Base-by-base conservation (phyloP, 148 eudicot genomes). In the Chenopodium quinoa region DNA sequence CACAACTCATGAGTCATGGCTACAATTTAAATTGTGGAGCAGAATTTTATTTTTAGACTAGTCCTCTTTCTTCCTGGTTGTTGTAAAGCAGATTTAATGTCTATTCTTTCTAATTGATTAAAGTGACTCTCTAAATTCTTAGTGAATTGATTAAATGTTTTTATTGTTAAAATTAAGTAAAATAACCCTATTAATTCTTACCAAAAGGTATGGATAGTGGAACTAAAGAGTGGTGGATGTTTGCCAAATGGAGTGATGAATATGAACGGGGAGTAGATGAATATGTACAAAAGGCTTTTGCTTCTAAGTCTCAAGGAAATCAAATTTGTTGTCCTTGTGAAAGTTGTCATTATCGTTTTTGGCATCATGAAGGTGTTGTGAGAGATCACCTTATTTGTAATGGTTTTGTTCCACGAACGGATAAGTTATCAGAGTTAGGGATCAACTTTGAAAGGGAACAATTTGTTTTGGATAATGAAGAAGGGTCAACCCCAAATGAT, bases 261-360 rank as follows among this genome's bases (percentile, higher is more conserved):
- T 40, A 71, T 71, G 75, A 71, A 22, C 11, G 6, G 0, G 75
- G 75, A 40, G 27, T 44, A 0, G 27, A 71, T 1, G 54, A 71
- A 9, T 71, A 40, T 44, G 9, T 71, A 8, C 14, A 19, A 40
- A 71, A 40, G 44, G 50, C 27, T 7, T 71, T 37, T 71, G 37
- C 71, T 68, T 3, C 20, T 9, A 46, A 74, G 32, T 47, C 77
- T 50, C 32, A 46, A 44, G 77, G 77, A 50, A 25, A 74, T 23
- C 62, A 74, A 50, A 74, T 74, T 46, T 20, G 56, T 74, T 74
- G 77, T 23, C 77, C 77, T 0, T 74, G 77, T 74, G 7, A 46
- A 4, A 46, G 7, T 12, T 50, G 77, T 50, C 29, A 73, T 9
- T 23, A 37, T 73, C 47, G 73, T 70, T 70, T 32, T 70, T 70